Evolutionary conservation across 768 basidiomycete species (phyloP).

Genomic region (Butyriboletus loyo): DNA sequence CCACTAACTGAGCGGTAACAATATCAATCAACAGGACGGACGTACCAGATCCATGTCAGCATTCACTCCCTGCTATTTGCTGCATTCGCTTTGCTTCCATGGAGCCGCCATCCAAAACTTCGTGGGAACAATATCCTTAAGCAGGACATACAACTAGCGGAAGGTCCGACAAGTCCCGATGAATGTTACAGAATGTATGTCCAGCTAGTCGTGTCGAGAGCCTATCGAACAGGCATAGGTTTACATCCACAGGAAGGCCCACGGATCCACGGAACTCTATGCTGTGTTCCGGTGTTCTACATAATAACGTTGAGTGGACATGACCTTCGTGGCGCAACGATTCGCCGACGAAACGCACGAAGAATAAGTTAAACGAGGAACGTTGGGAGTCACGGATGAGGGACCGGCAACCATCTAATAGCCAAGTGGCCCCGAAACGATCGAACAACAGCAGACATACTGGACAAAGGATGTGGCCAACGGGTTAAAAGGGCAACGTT

Average conservation of each 20-base stretch:
- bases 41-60: background rate
- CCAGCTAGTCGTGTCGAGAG: background rate
- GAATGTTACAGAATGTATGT: no score
- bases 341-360: background rate
- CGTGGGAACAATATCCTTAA: background rate
- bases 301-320: background rate
- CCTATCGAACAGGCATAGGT: background rate
- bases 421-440: background rate
- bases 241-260: slow-evolving; percentile 1
- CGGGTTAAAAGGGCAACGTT: background rate
- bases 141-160: no score
- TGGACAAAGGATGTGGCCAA: background rate
- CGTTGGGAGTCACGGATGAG: background rate
- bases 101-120: background rate
- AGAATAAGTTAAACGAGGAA: background rate
- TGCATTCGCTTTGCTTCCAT: background rate
- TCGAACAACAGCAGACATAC: no score
- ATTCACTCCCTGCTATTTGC: no score
- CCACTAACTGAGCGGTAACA: no score
- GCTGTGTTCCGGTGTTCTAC: background rate
- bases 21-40: background rate
- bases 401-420: background rate
- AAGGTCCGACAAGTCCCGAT: background rate
- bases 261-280: background rate
- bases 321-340: background rate